Evolutionary conservation across 2,329 filamentous ascomycete genomes (phyloP), one percentile per base, ranked within the genome.

Genomic region (Nigrospora oryzae): DNA sequence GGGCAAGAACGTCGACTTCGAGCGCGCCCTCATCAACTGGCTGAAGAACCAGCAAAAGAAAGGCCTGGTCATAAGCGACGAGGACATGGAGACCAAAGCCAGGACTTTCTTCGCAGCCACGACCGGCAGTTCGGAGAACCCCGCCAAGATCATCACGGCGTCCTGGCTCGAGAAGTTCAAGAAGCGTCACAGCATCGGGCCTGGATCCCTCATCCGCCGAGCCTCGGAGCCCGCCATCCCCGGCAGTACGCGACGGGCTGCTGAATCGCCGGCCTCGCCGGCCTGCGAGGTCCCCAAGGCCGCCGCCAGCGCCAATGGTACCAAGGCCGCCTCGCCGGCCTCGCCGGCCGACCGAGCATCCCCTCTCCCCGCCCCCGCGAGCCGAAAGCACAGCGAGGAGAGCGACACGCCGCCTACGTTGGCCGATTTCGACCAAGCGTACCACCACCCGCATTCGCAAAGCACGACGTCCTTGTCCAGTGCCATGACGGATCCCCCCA

Each of bases 151-250:
- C 40, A 77, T 88, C 52, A 93, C 79, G 53, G 71, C 79, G 30
- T 82, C 74, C 53, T 96, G 91, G 90, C 74, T 97, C 32, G 89
- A 95, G 58, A 94, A 93, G 61, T 97, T 97, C 72, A 95, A 96
- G 70, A 81, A 89, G 60, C 95, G 91, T 68, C 84, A 95, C 61
- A 81, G 67, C 30, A 67, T 79, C 45, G 69, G 56, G 14, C 67
- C 66, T 14, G 70, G 66, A 14, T 73, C 68, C 48, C 57, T 80
- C 34, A 69, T 71, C 49, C 69, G 79, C 38, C 67, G 79, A 44
- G 78, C 78, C 7, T 83, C 79, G 3, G 79, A 83, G 60, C 76
- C 81, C 34, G 89, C 87, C 59, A 85, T 90, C 44, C 77, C 81
- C 0, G 84, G 87, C 55, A 79, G 74, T 47, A 76, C 75, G 19